Conservation (phyloP, 2,329 filamentous ascomycete genomes). For the Talaromyces amestolkiae region DNA sequence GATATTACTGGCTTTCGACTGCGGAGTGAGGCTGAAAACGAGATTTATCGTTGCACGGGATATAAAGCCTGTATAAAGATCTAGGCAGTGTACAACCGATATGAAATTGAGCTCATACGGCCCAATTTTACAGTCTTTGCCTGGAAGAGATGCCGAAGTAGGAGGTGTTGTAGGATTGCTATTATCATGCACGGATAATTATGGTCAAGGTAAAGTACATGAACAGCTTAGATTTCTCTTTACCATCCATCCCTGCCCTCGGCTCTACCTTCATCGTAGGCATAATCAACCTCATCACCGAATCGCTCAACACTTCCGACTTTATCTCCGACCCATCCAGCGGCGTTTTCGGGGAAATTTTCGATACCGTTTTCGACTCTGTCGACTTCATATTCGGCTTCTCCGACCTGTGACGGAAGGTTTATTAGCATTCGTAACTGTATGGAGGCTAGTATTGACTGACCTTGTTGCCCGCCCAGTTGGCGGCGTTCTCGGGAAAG, state of each 20-base stretch:
- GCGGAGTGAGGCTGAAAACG: slow-evolving; percentile 2
- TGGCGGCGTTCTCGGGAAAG: slow-evolving; percentile 44
- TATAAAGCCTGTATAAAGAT: background rate
- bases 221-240: background rate
- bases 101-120: background rate
- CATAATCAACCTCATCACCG: slow-evolving; percentile 42
- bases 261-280: slow-evolving; percentile 44
- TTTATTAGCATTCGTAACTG: background rate
- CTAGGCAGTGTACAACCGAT: background rate
- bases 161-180: background rate
- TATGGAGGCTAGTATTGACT: background rate
- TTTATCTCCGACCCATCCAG: slow-evolving; percentile 40
- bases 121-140: background rate
- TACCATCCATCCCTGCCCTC: slow-evolving; percentile 28
- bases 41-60: background rate
- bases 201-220: too few species aligned
- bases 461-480: slow-evolving; percentile 44
- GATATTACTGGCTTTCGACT: too few species aligned
- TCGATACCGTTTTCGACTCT: slow-evolving; percentile 35
- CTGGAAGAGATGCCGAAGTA: background rate
- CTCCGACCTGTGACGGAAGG: slow-evolving; percentile 30
- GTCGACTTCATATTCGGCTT: slow-evolving; percentile 38
- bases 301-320: slow-evolving; percentile 47
- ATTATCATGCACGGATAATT: background rate
- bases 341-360: slow-evolving; percentile 37